These are phyloP conservation scores for Neonectria magnoliae DNA, from an alignment of 2,329 filamentous ascomycete genomes.

Conservation along the genomic window DNA sequence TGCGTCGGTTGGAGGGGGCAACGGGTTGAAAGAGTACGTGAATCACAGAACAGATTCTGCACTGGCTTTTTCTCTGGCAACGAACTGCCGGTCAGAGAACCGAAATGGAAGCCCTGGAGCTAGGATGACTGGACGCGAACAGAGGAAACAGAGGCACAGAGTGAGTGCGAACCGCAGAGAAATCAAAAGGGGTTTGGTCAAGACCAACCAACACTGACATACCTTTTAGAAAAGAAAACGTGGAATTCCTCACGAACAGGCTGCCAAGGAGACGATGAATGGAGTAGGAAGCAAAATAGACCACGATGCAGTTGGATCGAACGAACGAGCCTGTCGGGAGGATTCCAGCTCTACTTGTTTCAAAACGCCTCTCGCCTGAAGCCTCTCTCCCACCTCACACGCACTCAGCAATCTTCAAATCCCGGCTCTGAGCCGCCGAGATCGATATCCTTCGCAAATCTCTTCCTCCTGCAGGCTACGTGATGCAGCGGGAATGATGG, in stretches of 20 bases:
- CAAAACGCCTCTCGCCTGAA: not conserved
- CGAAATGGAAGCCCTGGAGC: not conserved
- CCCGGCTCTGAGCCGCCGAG: not conserved
- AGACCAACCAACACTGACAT: not conserved
- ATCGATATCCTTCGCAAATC: not conserved
- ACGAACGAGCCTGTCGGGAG: constrained; percentile 1
- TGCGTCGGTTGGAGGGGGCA: not conserved
- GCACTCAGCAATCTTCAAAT: not conserved
- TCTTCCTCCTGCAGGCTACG: constrained; percentile 17
- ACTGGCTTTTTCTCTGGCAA: not conserved
- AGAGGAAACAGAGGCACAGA: not conserved
- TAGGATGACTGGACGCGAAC: not conserved
- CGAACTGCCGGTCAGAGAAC: too few relatives aligned
- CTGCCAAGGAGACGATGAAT: not conserved
- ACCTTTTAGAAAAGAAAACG: not conserved
- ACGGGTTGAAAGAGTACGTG: not conserved
- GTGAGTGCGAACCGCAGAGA: not conserved
- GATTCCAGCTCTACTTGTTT: constrained; percentile 9
- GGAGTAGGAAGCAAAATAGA: not conserved
- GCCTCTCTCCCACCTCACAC: not conserved
- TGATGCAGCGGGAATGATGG: constrained; percentile 20
- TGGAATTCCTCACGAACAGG: not conserved
- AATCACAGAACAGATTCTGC: not conserved
- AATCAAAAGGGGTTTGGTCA: not conserved
- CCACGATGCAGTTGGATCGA: constrained; percentile 1